phyloP scores from a whole-genome alignment of 2,329 filamentous ascomycete species.

The Alternaria burnsii region DNA sequence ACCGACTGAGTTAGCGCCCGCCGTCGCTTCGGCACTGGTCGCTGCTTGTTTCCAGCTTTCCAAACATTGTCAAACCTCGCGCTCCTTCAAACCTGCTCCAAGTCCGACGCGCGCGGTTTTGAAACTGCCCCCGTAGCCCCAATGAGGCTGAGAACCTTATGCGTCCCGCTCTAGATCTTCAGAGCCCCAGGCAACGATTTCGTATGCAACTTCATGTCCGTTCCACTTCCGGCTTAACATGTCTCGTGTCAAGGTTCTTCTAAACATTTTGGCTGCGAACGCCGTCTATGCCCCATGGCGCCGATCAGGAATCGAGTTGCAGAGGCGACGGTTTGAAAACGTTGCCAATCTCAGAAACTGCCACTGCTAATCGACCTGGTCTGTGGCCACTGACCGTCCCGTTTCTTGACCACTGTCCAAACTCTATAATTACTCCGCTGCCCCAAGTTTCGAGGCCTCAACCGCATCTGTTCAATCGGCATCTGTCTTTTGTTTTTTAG shows the following conservation, averaged over 20 bases:
- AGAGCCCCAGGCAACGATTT: conserved; percentile 36
- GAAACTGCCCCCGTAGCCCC: conserved; percentile 49
- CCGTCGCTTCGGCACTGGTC: conserved; percentile 39
- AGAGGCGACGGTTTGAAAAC: conserved; percentile 54
- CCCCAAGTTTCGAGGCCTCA: conserved; percentile 50
- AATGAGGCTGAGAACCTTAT: conserved; percentile 42
- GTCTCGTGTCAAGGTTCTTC: conserved; percentile 51
- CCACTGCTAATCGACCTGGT: conserved; percentile 52
- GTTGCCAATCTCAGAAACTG: conserved; percentile 50
- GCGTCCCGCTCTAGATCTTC: conserved; percentile 35
- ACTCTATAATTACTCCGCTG: conserved; percentile 48
- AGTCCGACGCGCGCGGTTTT: conserved; percentile 51
- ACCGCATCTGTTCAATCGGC: conserved; percentile 51
- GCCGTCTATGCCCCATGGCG: conserved; percentile 42
- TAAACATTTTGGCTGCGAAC: conserved; percentile 48
- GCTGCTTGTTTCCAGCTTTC: conserved; percentile 50
- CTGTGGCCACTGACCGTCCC: conserved; percentile 32
- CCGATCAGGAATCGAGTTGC: conserved; percentile 49
- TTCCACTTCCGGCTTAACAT: conserved; percentile 47
- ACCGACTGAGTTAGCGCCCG: conserved; percentile 48
- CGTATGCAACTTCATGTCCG: conserved; percentile 35
- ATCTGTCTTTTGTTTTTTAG: conserved; percentile 51
- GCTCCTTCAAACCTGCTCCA: conserved; percentile 48
- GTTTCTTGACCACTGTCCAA: conserved; percentile 42
- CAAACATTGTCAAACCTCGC: conserved; percentile 51